phyloP scores from a whole-genome alignment of 2,329 filamentous ascomycete genomes.

The Alternaria solani region DNA sequence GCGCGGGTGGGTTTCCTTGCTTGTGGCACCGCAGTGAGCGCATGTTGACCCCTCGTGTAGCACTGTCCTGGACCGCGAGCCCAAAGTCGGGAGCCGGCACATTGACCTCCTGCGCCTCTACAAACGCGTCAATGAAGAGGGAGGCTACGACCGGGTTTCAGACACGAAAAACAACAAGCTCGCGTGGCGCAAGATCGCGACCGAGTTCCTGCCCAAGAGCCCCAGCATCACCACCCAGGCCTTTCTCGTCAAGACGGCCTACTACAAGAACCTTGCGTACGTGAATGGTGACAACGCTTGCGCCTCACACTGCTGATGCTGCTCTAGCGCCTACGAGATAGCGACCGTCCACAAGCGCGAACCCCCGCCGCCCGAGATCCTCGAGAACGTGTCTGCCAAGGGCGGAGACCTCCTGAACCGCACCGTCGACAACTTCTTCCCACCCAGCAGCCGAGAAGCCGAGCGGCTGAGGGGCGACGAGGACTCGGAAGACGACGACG shows the following conservation, averaged over 20 bases:
- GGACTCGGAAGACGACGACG: constrained; percentile 57
- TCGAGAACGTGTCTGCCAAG: constrained; percentile 82
- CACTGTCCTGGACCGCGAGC: constrained; percentile 79
- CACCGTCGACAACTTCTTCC: constrained; percentile 77
- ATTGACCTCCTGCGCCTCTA: constrained; percentile 82
- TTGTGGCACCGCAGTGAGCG: constrained; percentile 29
- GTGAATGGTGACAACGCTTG: constrained; percentile 25
- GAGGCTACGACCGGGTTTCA: constrained; percentile 83
- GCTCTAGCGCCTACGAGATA: constrained; percentile 77
- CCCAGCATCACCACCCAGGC: constrained; percentile 80
- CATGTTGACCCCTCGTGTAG: constrained; percentile 49
- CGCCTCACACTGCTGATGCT: constrained; percentile 11
- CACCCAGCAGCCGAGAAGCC: constrained; percentile 57
- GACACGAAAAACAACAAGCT: constrained; percentile 76
- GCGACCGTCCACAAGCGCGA: constrained; percentile 77
- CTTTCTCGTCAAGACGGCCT: constrained; percentile 85
- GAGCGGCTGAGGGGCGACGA: constrained; percentile 62
- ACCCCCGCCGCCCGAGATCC: constrained; percentile 85
- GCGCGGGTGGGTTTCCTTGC: constrained; percentile 65
- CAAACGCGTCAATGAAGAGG: constrained; percentile 76
- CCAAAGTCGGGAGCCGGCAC: constrained; percentile 78
- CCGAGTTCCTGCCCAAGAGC: constrained; percentile 77
- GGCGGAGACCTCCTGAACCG: constrained; percentile 80
- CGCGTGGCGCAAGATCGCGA: constrained; percentile 81
- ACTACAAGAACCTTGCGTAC: constrained; percentile 84